Base-by-base conservation (phyloP, 306 rosid species). In the Pachyrhizus erosus region DNA sequence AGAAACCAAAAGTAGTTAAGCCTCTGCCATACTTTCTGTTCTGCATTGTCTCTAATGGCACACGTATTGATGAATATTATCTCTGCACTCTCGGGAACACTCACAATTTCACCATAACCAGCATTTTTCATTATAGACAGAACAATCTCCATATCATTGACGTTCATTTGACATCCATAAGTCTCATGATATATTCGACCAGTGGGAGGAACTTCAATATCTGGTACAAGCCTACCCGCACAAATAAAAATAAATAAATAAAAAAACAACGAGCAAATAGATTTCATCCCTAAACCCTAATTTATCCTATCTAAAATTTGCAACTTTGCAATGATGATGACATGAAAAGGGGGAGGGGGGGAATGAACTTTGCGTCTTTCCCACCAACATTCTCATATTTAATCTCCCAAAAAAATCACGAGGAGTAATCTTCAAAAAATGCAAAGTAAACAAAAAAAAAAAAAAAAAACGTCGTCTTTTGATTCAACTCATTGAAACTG, bases 1-100 rank as follows among this genome's bases (percentile, higher is more conserved):
- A 96, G 97, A 90, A 96, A 96, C 99, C 99, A 96, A 87, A 96
- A 92, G 87, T 96, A 96, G 82, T 96, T 93, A 84, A 96, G 99
- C 87, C 98, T 90, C 83, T 96, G 98, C 99, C 99, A 93, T 57
- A 96, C 99, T 86, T 92, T 93, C 87, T 92, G 98, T 51, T 96
- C 99, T 0, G 99, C 99, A 82, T 96, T 96, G 61, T 96, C 99
- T 88, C 99, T 92, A 64, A 96, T 96, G 29, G 99, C 98, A 80
- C 99, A 96, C 6, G 99, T 96, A 77, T 96, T 96, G 80, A 96
- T 96, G 52, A 96, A 96, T 91, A 96, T 92, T 24, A 93, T 83
- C 82, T 96, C 99, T 3, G 99, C 98, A 58, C 82, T 92, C 91
- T 96, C 99, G 5, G 98, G 98, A 82, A 64, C 88, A 80, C 89